Evolutionary conservation across 768 basidiomycete genomes (phyloP).

Genomic region (Pleurotus platypus): DNA sequence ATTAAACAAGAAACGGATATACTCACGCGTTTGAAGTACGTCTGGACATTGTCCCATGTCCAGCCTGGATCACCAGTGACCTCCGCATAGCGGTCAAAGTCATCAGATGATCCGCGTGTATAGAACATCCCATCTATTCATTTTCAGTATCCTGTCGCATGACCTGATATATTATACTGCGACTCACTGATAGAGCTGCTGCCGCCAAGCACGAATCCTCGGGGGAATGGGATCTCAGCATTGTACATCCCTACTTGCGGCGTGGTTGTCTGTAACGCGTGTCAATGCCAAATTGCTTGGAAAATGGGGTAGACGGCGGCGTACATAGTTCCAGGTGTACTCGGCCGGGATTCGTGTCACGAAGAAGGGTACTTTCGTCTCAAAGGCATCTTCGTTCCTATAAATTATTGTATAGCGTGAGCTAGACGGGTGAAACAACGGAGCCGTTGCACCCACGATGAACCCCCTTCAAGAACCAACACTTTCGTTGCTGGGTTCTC

Average conservation of each 20-base stretch:
- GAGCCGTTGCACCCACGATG: neutral
- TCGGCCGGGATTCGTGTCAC: neutral
- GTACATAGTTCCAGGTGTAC: conserved; percentile 19
- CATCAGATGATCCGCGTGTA: conserved; percentile 22
- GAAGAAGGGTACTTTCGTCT: conserved; percentile 7
- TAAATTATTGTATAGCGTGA: neutral
- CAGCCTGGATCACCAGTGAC: conserved; percentile 24
- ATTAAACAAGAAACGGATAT: neutral
- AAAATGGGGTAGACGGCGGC: conserved; percentile 6
- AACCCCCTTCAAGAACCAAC: conserved; percentile 4
- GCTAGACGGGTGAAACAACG: neutral
- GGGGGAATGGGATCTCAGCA: conserved; percentile 11
- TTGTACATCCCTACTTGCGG: conserved; percentile 15
- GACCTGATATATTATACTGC: neutral
- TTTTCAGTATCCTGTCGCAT: neutral
- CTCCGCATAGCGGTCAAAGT: conserved; percentile 19
- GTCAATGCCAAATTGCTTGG: neutral
- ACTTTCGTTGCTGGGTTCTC: neutral
- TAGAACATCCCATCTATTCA: conserved; percentile 22
- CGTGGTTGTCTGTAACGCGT: conserved; percentile 11
- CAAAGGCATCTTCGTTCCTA: neutral
- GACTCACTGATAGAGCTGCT: conserved; percentile 19
- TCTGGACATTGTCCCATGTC: conserved; percentile 23
- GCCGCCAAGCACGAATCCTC: conserved; percentile 18
- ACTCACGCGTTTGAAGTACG: conserved; percentile 20